Percentiles rank a stretch among this genome's conserved stretches.
phyloP scores from a whole-genome alignment of 2,329 filamentous ascomycete species.

The Emergomyces africanus region DNA sequence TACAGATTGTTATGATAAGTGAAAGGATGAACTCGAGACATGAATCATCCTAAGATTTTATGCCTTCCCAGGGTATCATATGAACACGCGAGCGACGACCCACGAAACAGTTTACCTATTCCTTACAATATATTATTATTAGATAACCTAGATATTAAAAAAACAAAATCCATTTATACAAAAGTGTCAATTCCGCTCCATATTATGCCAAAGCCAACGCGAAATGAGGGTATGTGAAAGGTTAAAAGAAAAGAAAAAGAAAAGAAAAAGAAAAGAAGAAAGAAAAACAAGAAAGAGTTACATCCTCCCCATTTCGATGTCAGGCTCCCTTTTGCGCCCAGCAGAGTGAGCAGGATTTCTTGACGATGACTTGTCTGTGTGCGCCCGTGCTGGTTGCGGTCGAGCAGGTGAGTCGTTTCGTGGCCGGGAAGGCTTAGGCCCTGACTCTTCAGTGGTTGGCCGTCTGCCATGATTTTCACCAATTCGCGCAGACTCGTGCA shows the following conservation, averaged over 20 bases:
- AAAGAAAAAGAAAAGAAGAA: constrained; percentile 4
- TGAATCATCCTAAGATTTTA: not conserved
- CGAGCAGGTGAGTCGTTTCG: constrained; percentile 8
- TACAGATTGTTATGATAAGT: not conserved
- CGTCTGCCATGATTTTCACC: constrained; percentile 9
- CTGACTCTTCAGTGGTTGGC: constrained; percentile 1
- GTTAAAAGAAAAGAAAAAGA: constrained; percentile 1
- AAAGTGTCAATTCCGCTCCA: not conserved
- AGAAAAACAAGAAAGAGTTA: constrained; percentile 1
- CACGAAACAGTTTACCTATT: not conserved
- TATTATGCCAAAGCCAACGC: not conserved
- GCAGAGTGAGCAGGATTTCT: not conserved
- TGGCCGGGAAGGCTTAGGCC: not conserved
- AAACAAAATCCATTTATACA: not conserved
- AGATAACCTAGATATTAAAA: not conserved
- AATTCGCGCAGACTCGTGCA: constrained; percentile 1
- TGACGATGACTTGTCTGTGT: not conserved
- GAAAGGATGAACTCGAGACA: not conserved
- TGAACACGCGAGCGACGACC: not conserved
- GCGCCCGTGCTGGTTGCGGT: constrained; percentile 14
- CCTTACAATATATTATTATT: not conserved
- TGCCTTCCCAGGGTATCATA: too few relatives aligned
- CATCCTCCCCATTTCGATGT: constrained; percentile 13
- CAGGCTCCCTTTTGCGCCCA: constrained; percentile 16
- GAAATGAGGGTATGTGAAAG: not conserved